phyloP scores from a whole-genome alignment of 768 basidiomycete species.

The Termitomyces sp. region DNA sequence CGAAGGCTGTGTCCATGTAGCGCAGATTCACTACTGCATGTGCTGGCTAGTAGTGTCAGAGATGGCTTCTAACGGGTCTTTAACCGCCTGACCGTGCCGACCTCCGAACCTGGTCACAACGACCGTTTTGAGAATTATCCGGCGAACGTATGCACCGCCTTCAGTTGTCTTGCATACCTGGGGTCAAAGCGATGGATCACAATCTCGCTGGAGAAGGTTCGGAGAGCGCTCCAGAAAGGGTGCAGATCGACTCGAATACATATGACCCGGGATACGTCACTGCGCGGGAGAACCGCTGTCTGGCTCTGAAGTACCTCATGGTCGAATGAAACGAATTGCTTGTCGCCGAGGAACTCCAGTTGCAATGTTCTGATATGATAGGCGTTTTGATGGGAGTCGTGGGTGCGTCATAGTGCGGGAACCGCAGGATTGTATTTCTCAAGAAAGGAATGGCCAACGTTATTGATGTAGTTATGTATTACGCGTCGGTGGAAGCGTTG shows the following conservation, averaged over 20 bases:
- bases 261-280: conserved; percentile 3
- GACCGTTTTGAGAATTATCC: background rate
- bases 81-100: conserved; percentile 1
- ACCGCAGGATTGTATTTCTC: background rate
- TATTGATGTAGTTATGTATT: background rate
- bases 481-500: background rate
- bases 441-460: no score
- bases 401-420: background rate
- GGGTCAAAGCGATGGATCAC: no score
- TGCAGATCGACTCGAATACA: background rate
- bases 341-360: conserved; percentile 8
- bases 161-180: background rate
- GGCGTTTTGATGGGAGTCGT: no score
- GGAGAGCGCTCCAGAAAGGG: no score
- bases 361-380: background rate
- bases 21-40: background rate
- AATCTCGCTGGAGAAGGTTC: no score
- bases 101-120: no score
- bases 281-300: background rate
- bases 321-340: background rate
- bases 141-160: background rate
- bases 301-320: conserved; percentile 5
- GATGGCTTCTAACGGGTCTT: conserved; percentile 1
- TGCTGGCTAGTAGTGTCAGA: conserved; percentile 8
- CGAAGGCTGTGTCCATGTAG: background rate